These are phyloP conservation scores for Xylaria telfairii DNA, from an alignment of 495 filamentous ascomycete genomes.

Conservation along the genomic window DNA sequence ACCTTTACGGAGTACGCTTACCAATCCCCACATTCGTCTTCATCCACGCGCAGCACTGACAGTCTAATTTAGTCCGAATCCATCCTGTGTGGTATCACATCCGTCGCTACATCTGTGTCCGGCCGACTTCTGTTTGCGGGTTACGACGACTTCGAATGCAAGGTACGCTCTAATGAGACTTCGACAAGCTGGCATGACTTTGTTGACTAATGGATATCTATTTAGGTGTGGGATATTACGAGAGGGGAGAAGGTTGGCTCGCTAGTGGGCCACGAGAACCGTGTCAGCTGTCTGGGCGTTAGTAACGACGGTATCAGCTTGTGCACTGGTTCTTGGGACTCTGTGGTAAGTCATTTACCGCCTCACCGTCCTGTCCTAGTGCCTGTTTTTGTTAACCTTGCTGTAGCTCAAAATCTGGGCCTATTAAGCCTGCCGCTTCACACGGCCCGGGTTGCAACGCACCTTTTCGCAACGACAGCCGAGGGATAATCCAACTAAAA, in stretches of 20 bases:
- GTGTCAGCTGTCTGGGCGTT: slow-evolving; percentile 96
- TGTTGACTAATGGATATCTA: slow-evolving; percentile 9
- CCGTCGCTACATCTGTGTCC: slow-evolving; percentile 96
- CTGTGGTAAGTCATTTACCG: slow-evolving; percentile 72
- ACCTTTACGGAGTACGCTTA: slow-evolving; percentile 86
- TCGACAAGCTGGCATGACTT: neutral
- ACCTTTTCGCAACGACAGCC: slow-evolving; percentile 36
- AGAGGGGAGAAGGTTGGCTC: slow-evolving; percentile 97
- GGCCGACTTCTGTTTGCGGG: slow-evolving; percentile 95
- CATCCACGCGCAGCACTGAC: slow-evolving; percentile 30
- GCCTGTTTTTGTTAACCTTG: slow-evolving; percentile 33
- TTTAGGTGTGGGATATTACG: slow-evolving; percentile 94
- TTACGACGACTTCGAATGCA: slow-evolving; percentile 99
- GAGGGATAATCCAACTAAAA: slow-evolving; percentile 47
- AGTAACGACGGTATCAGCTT: slow-evolving; percentile 99
- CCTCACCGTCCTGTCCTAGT: neutral
- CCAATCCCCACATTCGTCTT: slow-evolving; percentile 6
- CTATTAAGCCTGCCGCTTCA: slow-evolving; percentile 49
- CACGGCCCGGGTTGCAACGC: slow-evolving; percentile 36
- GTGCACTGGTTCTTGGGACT: slow-evolving; percentile 99
- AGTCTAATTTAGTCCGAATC: slow-evolving; percentile 78
- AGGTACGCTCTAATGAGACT: slow-evolving; percentile 63
- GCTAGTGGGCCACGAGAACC: slow-evolving; percentile 95
- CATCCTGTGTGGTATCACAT: slow-evolving; percentile 97
- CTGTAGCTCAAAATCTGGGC: slow-evolving; percentile 87